Evolutionary conservation across 495 filamentous ascomycete genomes (phyloP).

Genomic region (Xylaria telfairii): DNA sequence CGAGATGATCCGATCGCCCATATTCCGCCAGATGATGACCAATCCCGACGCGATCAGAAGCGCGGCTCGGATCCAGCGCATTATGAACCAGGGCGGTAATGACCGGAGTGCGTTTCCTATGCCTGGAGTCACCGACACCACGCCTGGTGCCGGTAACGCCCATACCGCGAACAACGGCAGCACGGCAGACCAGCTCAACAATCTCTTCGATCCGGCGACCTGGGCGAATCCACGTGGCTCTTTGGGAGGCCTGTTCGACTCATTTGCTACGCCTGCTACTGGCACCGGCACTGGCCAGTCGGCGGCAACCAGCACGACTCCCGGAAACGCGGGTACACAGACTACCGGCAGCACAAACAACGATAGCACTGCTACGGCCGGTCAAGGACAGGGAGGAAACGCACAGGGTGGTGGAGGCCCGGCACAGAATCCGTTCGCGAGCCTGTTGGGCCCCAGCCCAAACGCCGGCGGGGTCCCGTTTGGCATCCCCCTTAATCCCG

Average conservation of each 20-base stretch:
- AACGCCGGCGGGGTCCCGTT: conserved; percentile 26
- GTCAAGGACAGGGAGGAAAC: conserved; percentile 31
- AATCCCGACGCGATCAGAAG: conserved; percentile 82
- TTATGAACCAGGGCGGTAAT: conserved; percentile 59
- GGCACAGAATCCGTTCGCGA: conserved; percentile 50
- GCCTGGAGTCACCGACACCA: conserved; percentile 84
- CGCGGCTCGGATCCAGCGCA: conserved; percentile 78
- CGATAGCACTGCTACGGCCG: conserved; percentile 25
- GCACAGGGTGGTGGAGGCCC: conserved; percentile 29
- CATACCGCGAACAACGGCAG: conserved; percentile 28
- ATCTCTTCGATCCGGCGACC: conserved; percentile 48
- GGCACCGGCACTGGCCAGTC: conserved; percentile 7
- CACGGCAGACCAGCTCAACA: conserved; percentile 39
- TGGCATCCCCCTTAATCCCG: conserved; percentile 34
- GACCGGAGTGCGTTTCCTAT: conserved; percentile 74
- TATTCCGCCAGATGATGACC: conserved; percentile 94
- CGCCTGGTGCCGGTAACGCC: conserved; percentile 46
- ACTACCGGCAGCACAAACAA: conserved; percentile 22
- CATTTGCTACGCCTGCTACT: conserved; percentile 23
- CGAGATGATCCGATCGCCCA: conserved; percentile 81
- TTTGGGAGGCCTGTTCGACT: conserved; percentile 19
- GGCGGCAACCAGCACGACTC: not conserved
- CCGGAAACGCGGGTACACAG: conserved; percentile 19
- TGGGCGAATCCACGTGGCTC: conserved; percentile 32
- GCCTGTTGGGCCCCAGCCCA: conserved; percentile 44